Evolutionary conservation across 495 filamentous ascomycete genomes (phyloP), one percentile per base, ranked within the genome.

Genomic region (Penicillium nucicola): DNA sequence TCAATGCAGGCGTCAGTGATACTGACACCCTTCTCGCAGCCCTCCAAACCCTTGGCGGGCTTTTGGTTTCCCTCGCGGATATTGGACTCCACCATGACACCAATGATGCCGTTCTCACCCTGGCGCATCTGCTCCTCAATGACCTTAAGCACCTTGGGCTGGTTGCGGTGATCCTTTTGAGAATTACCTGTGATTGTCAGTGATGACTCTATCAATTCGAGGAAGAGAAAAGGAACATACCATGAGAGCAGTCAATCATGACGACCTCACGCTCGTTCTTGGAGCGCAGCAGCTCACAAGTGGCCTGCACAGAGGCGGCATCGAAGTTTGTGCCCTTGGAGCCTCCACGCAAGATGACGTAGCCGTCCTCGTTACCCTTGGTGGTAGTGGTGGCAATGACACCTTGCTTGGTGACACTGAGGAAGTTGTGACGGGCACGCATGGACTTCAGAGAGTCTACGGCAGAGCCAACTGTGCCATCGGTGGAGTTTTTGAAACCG

Each of bases 401-500:
- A 11, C 92, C 92, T 66, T 95, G 89, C 76, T 96, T 96, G 13
- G 92, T 97, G 33, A 97, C 92, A 67, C 90, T 90, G 78, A 96
- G 88, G 77, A 97, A 97, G 69, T 92, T 88, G 70, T 97, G 92
- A 60, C 85, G 86, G 44, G 88, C 81, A 28, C 87, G 85, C 4
- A 91, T 92, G 4, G 89, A 83, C 45, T 92, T 89, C 52, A 96
- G 91, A 33, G 92, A 92, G 65, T 97, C 92, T 55, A 97, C 90
- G 32, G 91, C 90, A 17, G 96, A 90, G 11, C 78, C 80, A 39
- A 97, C 68, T 57, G 84, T 86, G n/a, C 92, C 92, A 61, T 97
- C 92, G 20, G 92, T 96, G 40, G 92, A 91, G 63, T 97, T 97
- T 81, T 96, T 97, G 84, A 95, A 97, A 11, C 92, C 92, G 36